Base-by-base conservation (phyloP, 2,329 filamentous ascomycete species). In the Colletotrichum limetticola region DNA sequence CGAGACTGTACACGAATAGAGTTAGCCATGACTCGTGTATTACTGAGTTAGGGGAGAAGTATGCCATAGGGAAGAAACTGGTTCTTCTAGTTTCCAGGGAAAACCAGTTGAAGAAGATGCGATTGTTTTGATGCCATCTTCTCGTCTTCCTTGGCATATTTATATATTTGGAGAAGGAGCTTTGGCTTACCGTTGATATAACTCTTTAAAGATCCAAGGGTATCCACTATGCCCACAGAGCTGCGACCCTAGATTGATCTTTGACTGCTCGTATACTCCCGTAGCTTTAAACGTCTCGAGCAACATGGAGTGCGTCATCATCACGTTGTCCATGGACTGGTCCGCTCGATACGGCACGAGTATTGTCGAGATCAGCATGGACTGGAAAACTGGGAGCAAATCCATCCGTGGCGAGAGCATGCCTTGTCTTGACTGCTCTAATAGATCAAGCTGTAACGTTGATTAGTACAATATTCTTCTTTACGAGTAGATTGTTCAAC, bases 331-430 rank as follows among this genome's bases (percentile, higher is more conserved):
- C 30, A 64, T 63, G 11, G 69, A 42, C 16, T 72, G 35, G 16
- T 72, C 69, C 1, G 69, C 53, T 35, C 69, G 65, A 22, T 72
- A 72, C 6, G 69, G 69, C 8, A 69, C 69, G 9, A 72, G 53
- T 16, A 69, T 72, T 24, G 37, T 63, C 19, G 53, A 59, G 14
- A 72, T 64, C 28, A 72, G 22, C 55, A 63, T 59, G 1, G 65
- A 53, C 28, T 72, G 69, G n/a, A 72, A 64, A 7, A 69, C n/a
- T 19, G 69, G 65, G 6, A 72, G 30, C 24, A 72, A 19, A 12
- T 64, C 58, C 35, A 59, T 4, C 35, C 53, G 42, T 0, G 69
- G 69, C 7, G 58, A 72, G 4, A 72, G 16, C 30, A 68, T 46
- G 24, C 69, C 65, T 32, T 59, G 59, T 24, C 53, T 59, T 28